Evolutionary conservation across 441 rosid genomes (phyloP), one percentile per base, ranked within the genome.

Genomic region (Gossypium gossypioides): DNA sequence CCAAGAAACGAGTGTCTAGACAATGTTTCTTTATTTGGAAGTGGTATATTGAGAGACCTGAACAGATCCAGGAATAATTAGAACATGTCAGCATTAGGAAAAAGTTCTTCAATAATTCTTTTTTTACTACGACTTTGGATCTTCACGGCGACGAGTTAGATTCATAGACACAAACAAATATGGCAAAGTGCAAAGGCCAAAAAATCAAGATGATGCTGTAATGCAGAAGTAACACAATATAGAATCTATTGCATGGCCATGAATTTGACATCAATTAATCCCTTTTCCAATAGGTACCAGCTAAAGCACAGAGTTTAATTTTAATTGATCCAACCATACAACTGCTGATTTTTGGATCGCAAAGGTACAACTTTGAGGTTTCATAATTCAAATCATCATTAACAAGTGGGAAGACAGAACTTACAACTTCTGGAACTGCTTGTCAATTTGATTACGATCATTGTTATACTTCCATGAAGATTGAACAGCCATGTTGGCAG

Each of bases 1-100:
- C 99, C 98, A 46, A 93, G 79, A 76, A 96, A 79, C 60, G 97
- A 90, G 86, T 96, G 99, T 77, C 96, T 90, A 58, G 97, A 91
- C 74, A 96, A 82, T 44, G 99, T 93, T 76, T 90, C 99, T 82
- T 91, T 79, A 78, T 90, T 92, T 52, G 97, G 97, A 77, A 75
- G 82, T 40, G 91, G 92, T 32, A 84, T 73, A 79, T 84, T 83
- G 74, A 93, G 58, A 77, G 95, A 87, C 74, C 99, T 92, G 91
- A 84, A 82, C 15, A 77, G 29, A 70, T 71, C 34, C 58, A 78
- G 15, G 18, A 68, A 69, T 73, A 18, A 40, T 19, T 9, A 66
- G 4, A 24, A 42, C 21, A 21, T 55, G 29, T 6, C 24, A 27
- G 58, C 44, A 16, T 25, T 6, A 29, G 59, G 24, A 50, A 72